Base-by-base conservation (phyloP, 805 yeast genomes). In the Starmerella powellii region DNA sequence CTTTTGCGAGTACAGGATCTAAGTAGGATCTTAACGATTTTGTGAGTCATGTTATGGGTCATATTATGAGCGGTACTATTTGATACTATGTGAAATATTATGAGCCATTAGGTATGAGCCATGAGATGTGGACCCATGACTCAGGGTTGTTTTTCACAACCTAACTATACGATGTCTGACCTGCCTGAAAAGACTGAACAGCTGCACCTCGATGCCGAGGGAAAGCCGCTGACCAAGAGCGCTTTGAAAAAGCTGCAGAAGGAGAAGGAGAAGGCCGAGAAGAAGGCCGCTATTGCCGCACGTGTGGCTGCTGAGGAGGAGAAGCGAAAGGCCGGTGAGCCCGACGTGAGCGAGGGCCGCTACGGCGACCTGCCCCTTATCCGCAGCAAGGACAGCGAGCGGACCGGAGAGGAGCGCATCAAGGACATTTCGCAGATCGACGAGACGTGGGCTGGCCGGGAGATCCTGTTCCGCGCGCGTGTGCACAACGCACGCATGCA, bases 171-270 rank as follows among this genome's bases (percentile, higher is more conserved):
- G 8, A 44, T 47, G 50, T 40, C 45, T 12, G 50, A 47, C 26
- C 34, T 46, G 16, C 27, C 47, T 4, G 45, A 49, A 29, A 44
- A 49, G 44, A 40, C 47, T 10, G 49, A 46, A 17, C 54, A 55
- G 31, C 54, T 53, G 17, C 50, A 49, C n/a, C 56, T 75, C 35
- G 79, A 80, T 11, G 74, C 74, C 51, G 88, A 81, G 59, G 95
- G 95, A 33, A 77, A 73, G 64, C 95, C 95, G 21, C 67, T 85
- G 54, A 80, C 93, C 44, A 91, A 91, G 66, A 91, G 87, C 62
- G 98, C 95, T 2, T 68, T 91, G 56, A 91, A 91, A 73, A 91
- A 91, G 68, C 73, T 91, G 49, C 91, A 82, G 62, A 88, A 88
- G 59, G 95, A 84, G 64, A 76, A 73, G 59, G 96, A 87, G 65